Percentiles rank a stretch among this genome's conserved stretches.
phyloP scores from a whole-genome alignment of 257 asterid species.

The Osmanthus fragrans region DNA sequence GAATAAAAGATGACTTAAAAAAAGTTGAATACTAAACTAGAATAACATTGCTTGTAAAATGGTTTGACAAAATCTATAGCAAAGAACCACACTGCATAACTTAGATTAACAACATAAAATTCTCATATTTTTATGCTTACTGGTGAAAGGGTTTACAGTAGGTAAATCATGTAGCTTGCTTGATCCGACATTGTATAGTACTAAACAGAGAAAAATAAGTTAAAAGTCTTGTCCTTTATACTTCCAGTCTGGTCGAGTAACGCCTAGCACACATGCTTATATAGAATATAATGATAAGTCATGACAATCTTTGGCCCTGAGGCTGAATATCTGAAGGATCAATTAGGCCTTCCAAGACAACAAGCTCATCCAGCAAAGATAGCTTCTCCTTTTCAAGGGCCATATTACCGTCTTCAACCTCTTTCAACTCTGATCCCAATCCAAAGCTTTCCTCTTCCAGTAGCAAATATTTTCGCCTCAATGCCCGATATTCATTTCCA shows the following conservation, averaged over 20 bases:
- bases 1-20: no score
- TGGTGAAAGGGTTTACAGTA: not conserved
- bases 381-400: constrained; percentile 83
- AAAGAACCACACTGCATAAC: constrained; percentile 1
- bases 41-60: not conserved
- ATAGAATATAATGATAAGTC: not conserved
- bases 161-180: constrained; percentile 45
- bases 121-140: constrained; percentile 33
- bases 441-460: constrained; percentile 79
- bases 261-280: not conserved
- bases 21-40: no score
- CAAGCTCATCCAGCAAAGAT: constrained; percentile 79
- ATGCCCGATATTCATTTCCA: constrained; percentile 66
- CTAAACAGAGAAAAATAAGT: no score
- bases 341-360: constrained; percentile 84
- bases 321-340: constrained; percentile 63
- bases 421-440: constrained; percentile 59
- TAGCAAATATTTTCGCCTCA: constrained; percentile 75
- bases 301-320: constrained; percentile 35
- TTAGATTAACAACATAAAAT: constrained; percentile 18
- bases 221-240: no score
- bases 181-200: not conserved
- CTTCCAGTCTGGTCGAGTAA: not conserved
- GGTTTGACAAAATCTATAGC: not conserved
- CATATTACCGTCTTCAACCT: constrained; percentile 65